These are phyloP conservation scores for Cladophialophora yegresii DNA, from an alignment of 2,329 filamentous ascomycete genomes.

Conservation along the genomic window DNA sequence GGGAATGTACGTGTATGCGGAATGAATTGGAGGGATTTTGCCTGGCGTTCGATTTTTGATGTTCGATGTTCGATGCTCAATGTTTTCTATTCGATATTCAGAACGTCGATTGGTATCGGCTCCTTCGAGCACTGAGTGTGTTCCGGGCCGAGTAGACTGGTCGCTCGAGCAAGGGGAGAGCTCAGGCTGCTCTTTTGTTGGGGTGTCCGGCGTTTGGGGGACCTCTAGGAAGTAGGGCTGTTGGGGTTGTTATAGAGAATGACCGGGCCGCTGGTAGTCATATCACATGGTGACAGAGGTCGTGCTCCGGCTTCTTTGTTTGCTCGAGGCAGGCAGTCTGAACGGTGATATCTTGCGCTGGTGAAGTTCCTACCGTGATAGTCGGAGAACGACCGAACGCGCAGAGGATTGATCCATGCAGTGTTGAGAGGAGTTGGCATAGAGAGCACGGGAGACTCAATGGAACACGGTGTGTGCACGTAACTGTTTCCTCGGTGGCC, in stretches of 20 bases:
- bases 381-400: neutral
- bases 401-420: neutral
- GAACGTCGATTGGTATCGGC: neutral
- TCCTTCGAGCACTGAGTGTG: neutral
- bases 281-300: neutral
- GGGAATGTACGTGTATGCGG: neutral
- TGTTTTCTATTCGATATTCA: too few relatives aligned
- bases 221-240: neutral
- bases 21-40: neutral
- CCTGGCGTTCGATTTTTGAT: neutral
- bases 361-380: neutral
- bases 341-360: neutral
- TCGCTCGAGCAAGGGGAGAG: neutral
- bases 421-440: neutral
- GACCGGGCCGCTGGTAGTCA: neutral
- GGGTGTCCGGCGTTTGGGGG: neutral
- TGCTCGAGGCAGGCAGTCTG: neutral
- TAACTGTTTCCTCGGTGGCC: neutral
- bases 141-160: neutral
- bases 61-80: too few relatives aligned
- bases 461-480: neutral
- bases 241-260: too few relatives aligned
- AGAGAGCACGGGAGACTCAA: neutral
- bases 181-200: neutral
- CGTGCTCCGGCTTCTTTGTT: neutral